phyloP scores from a whole-genome alignment of 768 basidiomycete species.

The Chiua virens region DNA sequence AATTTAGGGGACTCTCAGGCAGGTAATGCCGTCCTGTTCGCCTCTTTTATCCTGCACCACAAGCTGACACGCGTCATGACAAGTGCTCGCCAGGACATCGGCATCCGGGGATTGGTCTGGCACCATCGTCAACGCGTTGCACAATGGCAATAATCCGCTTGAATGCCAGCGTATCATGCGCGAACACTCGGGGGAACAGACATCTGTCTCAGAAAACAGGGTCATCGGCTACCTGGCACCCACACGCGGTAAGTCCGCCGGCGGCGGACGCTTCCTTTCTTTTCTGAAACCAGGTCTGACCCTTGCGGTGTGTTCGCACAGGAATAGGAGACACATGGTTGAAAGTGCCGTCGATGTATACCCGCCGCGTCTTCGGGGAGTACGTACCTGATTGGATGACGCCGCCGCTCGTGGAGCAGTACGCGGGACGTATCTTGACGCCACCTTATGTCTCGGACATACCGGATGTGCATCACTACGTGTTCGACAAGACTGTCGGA shows the following conservation, averaged over 20 bases:
- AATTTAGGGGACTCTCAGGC: constrained; percentile 38
- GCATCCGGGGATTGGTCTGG: constrained; percentile 21
- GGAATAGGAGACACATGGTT: constrained; percentile 38
- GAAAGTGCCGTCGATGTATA: constrained; percentile 34
- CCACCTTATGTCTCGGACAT: constrained; percentile 46
- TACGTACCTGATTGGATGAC: constrained; percentile 26
- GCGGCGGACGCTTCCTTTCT: background rate
- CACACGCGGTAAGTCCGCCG: constrained; percentile 33
- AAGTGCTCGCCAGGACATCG: constrained; percentile 24
- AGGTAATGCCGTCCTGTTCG: constrained; percentile 17
- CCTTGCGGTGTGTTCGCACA: constrained; percentile 14
- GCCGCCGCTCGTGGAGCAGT: constrained; percentile 16
- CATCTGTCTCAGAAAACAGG: constrained; percentile 31
- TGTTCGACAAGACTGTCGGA: constrained; percentile 21
- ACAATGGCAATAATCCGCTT: constrained; percentile 30
- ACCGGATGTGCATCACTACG: constrained; percentile 42
- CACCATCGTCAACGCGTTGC: constrained; percentile 25
- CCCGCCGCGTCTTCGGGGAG: constrained; percentile 30
- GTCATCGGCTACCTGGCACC: constrained; percentile 40
- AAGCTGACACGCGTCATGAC: background rate
- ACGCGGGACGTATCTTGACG: constrained; percentile 38
- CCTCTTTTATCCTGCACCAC: constrained; percentile 2
- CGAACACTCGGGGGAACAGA: constrained; percentile 32
- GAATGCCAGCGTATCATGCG: constrained; percentile 28
- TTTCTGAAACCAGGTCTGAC: constrained; percentile 10